A percentile compares a stretch with the other conserved stretches of the same genome.
Evolutionary conservation across 2,329 filamentous ascomycete species (phyloP).

Genomic region (Stenocarpella maydis): DNA sequence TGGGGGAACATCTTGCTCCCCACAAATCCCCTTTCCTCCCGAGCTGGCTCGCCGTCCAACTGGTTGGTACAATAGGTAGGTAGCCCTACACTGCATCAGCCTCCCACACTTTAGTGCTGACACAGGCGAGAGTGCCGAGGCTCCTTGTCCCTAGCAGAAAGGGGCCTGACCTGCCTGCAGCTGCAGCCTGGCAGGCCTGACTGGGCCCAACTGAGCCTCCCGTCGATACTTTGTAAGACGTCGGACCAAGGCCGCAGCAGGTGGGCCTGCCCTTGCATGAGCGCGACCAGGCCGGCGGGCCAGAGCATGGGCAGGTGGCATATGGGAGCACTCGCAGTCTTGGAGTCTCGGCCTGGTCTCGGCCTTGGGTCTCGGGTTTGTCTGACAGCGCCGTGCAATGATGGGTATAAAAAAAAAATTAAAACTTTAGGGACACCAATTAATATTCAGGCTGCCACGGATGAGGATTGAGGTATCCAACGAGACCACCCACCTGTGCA

Average conservation of each 20-base stretch:
- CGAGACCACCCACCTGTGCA: not conserved
- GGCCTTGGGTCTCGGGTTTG: not conserved
- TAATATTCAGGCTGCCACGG: not conserved
- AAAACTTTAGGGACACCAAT: not conserved
- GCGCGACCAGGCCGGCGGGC: slow-evolving; percentile 5
- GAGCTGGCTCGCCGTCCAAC: no score
- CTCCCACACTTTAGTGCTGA: not conserved
- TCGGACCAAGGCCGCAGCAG: slow-evolving; percentile 14
- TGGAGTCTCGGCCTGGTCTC: not conserved
- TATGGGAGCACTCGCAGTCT: not conserved
- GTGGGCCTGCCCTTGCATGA: slow-evolving; percentile 18
- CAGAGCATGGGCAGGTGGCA: slow-evolving; percentile 19
- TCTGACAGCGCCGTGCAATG: not conserved
- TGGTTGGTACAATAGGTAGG: not conserved
- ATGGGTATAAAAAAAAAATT: no score
- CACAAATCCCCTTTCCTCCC: not conserved
- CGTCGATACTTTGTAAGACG: slow-evolving; percentile 1
- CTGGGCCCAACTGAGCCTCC: slow-evolving; percentile 2
- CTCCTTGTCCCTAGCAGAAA: not conserved
- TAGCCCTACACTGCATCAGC: not conserved
- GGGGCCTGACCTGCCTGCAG: not conserved
- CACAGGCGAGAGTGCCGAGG: slow-evolving; percentile 4
- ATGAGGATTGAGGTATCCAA: slow-evolving; percentile 20
- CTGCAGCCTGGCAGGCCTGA: slow-evolving; percentile 15
- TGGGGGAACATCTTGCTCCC: slow-evolving; percentile 2